Conservation (phyloP, 2,329 filamentous ascomycete species). For the Trichoderma atroviride region DNA sequence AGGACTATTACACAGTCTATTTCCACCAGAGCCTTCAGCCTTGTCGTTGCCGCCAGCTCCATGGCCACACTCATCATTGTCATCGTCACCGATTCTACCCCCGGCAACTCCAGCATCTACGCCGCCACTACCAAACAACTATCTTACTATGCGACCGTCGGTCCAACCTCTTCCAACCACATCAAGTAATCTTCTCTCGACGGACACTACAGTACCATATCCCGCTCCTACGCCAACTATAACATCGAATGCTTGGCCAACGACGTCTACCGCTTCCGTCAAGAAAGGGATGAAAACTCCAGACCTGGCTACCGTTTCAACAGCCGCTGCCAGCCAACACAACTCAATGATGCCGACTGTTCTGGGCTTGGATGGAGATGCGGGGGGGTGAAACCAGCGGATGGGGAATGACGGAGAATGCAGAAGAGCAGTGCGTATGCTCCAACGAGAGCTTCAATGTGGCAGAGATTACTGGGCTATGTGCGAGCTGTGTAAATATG, state of each 20-base stretch:
- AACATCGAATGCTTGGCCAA: not conserved
- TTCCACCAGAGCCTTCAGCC: not conserved
- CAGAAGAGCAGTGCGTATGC: slow-evolving; percentile 44
- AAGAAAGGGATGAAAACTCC: not conserved
- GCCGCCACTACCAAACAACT: not conserved
- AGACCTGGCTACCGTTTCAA: not conserved
- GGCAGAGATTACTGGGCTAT: slow-evolving; percentile 42
- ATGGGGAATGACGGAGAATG: slow-evolving; percentile 20
- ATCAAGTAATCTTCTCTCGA: not conserved
- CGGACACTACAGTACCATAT: not conserved
- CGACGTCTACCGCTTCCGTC: too few species aligned
- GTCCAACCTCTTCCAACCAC: not conserved
- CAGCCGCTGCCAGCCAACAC: not conserved
- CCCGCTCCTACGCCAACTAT: not conserved
- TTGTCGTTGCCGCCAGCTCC: not conserved
- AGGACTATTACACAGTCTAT: slow-evolving; percentile 10
- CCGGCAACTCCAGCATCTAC: not conserved
- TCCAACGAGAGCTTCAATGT: slow-evolving; percentile 47
- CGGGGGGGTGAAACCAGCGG: slow-evolving; percentile 23
- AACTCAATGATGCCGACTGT: not conserved
- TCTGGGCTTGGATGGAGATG: not conserved
- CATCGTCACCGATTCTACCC: not conserved
- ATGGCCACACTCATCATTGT: not conserved
- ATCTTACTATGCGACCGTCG: not conserved
- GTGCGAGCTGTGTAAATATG: slow-evolving; percentile 43